Percentiles rank a stretch among this genome's conserved stretches.
Conservation (phyloP, 257 asterid species). For the Coffea eugenioides region DNA sequence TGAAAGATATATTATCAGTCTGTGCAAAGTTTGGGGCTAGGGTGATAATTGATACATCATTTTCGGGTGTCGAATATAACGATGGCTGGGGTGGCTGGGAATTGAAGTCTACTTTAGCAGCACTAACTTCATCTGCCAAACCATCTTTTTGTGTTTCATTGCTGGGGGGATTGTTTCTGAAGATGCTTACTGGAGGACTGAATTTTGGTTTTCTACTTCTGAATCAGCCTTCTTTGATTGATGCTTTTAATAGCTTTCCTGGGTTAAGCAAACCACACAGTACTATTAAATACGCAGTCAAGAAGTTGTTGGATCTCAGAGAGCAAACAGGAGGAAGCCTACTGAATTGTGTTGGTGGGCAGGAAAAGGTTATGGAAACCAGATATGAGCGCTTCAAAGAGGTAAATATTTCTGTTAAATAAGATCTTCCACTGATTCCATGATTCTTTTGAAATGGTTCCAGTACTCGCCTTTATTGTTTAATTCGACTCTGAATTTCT, state of each 20-base stretch:
- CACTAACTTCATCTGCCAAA: conserved; percentile 51
- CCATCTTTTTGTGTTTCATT: conserved; percentile 56
- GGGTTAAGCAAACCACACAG: conserved; percentile 90
- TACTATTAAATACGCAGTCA: conserved; percentile 70
- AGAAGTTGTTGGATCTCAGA: conserved; percentile 71
- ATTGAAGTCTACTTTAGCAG: conserved; percentile 55
- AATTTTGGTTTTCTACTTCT: conserved; percentile 72
- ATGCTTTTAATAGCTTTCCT: conserved; percentile 67
- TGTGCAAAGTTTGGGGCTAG: conserved; percentile 79
- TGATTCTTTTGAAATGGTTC: background rate
- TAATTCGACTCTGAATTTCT: background rate
- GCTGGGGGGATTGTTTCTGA: conserved; percentile 81
- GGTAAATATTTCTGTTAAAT: conserved; percentile 37
- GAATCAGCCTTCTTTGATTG: conserved; percentile 64
- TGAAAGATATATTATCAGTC: conserved; percentile 45
- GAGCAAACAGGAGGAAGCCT: conserved; percentile 54
- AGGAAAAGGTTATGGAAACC: conserved; percentile 51
- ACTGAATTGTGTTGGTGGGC: conserved; percentile 56
- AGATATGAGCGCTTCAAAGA: conserved; percentile 74
- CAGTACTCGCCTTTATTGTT: background rate
- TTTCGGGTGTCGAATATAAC: conserved; percentile 74
- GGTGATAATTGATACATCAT: conserved; percentile 84
- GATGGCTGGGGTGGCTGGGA: conserved; percentile 66
- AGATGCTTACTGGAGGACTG: conserved; percentile 88
- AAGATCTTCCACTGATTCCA: background rate